Evolutionary conservation across 2,329 filamentous ascomycete species (phyloP).

Genomic region (Zymoseptoria passerinii): DNA sequence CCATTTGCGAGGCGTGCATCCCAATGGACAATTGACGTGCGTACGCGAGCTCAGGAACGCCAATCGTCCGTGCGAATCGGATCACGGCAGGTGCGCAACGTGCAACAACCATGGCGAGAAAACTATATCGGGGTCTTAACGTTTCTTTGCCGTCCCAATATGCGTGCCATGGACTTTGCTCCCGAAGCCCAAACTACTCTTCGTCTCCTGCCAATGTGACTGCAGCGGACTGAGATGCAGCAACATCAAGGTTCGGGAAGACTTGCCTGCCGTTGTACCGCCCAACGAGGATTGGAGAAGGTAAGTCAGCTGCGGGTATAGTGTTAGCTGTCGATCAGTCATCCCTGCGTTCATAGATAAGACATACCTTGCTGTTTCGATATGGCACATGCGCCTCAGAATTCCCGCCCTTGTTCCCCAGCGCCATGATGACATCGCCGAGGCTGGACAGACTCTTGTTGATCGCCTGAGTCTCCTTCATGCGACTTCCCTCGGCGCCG

Average conservation of each 20-base stretch:
- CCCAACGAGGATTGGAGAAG: conserved; percentile 89
- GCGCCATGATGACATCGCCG: conserved; percentile 85
- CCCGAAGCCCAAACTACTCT: conserved; percentile 91
- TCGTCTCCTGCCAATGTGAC: conserved; percentile 81
- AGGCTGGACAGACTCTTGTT: conserved; percentile 89
- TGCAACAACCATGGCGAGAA: not conserved
- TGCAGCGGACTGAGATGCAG: conserved; percentile 94
- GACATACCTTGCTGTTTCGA: conserved; percentile 75
- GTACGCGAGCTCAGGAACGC: no score
- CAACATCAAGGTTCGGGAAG: conserved; percentile 94
- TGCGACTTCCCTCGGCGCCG: conserved; percentile 73
- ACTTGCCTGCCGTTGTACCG: conserved; percentile 54
- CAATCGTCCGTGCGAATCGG: no score
- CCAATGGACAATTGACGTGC: no score
- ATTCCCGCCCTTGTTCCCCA: conserved; percentile 71
- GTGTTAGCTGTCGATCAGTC: conserved; percentile 1
- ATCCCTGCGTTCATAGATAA: not conserved
- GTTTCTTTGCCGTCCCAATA: conserved; percentile 71
- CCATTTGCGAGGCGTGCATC: not conserved
- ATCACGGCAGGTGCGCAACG: not conserved
- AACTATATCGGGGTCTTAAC: conserved; percentile 23
- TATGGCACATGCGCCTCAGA: conserved; percentile 70
- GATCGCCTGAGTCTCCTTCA: conserved; percentile 94
- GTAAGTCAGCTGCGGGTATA: conserved; percentile 65
- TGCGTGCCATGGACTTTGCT: conserved; percentile 89